Base-by-base conservation (phyloP, 225 moss, liverwort and hornwort genomes). In the Sphagnum tenellum region DNA sequence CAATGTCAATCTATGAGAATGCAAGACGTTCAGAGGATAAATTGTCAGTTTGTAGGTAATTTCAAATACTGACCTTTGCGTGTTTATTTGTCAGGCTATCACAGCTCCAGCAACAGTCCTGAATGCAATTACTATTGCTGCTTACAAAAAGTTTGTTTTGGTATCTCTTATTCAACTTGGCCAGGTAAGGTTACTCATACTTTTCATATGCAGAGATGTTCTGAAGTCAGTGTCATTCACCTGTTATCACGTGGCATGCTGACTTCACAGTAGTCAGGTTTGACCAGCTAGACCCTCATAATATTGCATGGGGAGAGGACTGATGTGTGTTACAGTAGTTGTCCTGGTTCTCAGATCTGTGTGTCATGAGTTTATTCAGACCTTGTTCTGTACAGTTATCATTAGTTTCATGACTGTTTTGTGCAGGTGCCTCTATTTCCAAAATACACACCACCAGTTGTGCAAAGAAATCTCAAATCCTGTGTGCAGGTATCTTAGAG, bases 91-190 rank as follows among this genome's bases (percentile, higher is more conserved):
- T 6, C 66, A 96, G 96, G 96, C 93, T 74, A 89, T 98, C 53
- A 98, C 98, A 63, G 90, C 98, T 71, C 98, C 98, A 48, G 87
- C 98, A 66, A 75, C 80, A 48, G 82, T 87, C 66, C 76, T 98
- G 74, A 98, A 98, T 72, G 98, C 98, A 47, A 98, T 98, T 62
- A 98, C 93, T n/a, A 86, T 98, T 71, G 98, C 98, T 64, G 89
- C 98, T 66, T 98, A 90, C 74, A 90, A 89, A 76, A 98, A 98
- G 78, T 98, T 83, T 61, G 98, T 98, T 61, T 72, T 98, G 65
- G 98, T 98, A 12, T 98, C 85, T 60, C 89, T 98, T 60, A 89
- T 98, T 60, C 93, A 90, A 72, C 89, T 81, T 60, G 98, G 98
- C 67, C 96, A 92, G 92, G 96, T 92, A 70, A 50, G 48, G 12